phyloP scores from a whole-genome alignment of 2,329 filamentous ascomycete genomes.

The Truncatella angustata region DNA sequence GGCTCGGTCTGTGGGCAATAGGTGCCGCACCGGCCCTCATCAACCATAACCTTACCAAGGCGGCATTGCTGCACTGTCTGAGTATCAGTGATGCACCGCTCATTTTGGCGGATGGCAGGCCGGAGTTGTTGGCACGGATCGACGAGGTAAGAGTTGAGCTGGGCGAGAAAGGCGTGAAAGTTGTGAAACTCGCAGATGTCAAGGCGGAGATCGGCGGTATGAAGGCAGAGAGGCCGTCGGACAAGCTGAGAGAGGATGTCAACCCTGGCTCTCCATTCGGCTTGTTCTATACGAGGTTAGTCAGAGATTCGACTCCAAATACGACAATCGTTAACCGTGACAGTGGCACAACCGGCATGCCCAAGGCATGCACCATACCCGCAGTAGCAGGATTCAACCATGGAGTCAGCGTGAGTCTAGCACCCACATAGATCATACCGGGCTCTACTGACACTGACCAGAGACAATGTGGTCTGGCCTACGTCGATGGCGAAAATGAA shows the following conservation, averaged over 20 bases:
- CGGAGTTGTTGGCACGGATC: conserved; percentile 53
- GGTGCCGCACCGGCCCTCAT: conserved; percentile 69
- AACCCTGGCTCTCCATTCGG: conserved; percentile 54
- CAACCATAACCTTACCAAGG: conserved; percentile 65
- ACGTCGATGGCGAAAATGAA: conserved; percentile 41
- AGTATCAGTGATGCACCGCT: conserved; percentile 54
- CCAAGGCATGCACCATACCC: conserved; percentile 67
- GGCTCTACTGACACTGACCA: conserved; percentile 12
- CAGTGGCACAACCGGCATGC: conserved; percentile 72
- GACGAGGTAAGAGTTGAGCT: conserved; percentile 56
- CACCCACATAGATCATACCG: too few species aligned
- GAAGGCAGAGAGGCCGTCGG: conserved; percentile 49
- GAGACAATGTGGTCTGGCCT: conserved; percentile 23
- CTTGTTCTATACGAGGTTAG: conserved; percentile 63
- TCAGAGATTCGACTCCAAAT: background rate
- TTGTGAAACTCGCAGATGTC: conserved; percentile 49
- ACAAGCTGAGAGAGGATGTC: conserved; percentile 53
- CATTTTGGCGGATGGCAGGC: conserved; percentile 57
- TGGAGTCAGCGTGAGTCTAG: conserved; percentile 26
- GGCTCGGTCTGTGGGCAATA: conserved; percentile 63
- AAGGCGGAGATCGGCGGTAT: conserved; percentile 41
- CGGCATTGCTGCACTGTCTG: conserved; percentile 65
- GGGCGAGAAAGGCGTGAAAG: conserved; percentile 47
- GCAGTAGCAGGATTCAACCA: conserved; percentile 37
- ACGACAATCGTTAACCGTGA: background rate